Evolutionary conservation across 2,329 filamentous ascomycete genomes (phyloP), one percentile per base, ranked within the genome.

Genomic region (Triangularia setosa): DNA sequence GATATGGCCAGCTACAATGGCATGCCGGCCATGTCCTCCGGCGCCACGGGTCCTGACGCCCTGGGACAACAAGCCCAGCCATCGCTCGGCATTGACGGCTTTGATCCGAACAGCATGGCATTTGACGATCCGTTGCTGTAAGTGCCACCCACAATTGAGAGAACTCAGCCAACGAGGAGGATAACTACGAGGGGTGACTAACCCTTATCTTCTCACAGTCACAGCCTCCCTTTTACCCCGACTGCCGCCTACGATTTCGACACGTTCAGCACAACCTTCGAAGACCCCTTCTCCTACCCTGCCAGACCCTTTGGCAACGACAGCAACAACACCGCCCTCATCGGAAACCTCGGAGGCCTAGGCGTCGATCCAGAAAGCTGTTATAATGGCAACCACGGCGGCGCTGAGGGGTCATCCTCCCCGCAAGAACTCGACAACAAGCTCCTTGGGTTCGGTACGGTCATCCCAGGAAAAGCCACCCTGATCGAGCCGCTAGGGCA

Each of bases 371-470:
- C 52, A 65, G 66, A 69, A 60, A 65, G 58, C 58, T 48, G 40
- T n/a, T 48, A 48, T n/a, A 69, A 67, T 35, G 65, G 60, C 60
- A 69, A 61, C 71, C 71, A 72, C 65, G 61, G 61, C 69, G 77
- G 84, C 68, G 79, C 79, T 35, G 77, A 80, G 52, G 52, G n/a
- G 8, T 24, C 52, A 25, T 55, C 52, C 1, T 84, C 84, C 12
- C 81, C 83, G 24, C 81, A 83, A 67, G 84, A 87, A 67, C 82
- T 85, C 16, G 87, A 89, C 72, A 86, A 87, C 72, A 89, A 93
- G 75, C 82, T 93, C 24, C 83, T 93, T n/a, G 86, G 89, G 71
- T 93, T 93, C 77, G 89, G 87, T 0, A 79, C 86, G 11, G 85
- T 88, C 0, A 79, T 83, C 30, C 80, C 87, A 71, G 69, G 67